Evolutionary conservation across 2,329 filamentous ascomycete genomes (phyloP).

Genomic region (Curvularia verruculosa): DNA sequence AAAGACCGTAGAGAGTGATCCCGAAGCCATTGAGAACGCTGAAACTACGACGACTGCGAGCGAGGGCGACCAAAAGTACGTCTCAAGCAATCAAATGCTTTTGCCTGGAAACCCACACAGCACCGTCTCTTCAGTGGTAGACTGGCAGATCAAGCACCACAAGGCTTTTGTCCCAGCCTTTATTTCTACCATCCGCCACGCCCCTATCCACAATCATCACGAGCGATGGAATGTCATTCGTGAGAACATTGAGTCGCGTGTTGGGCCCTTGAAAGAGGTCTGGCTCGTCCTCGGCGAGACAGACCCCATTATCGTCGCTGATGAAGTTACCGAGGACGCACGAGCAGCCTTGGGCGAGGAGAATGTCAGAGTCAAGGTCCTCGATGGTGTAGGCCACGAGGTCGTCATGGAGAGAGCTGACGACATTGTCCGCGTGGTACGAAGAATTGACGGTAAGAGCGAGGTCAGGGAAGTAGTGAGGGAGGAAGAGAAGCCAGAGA

Average conservation of each 20-base stretch:
- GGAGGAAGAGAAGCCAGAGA: slow-evolving; percentile 6
- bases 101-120: slow-evolving; percentile 59
- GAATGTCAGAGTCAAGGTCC: slow-evolving; percentile 63
- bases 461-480: slow-evolving; percentile 5
- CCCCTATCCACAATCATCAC: slow-evolving; percentile 70
- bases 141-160: slow-evolving; percentile 73
- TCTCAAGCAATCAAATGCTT: slow-evolving; percentile 46
- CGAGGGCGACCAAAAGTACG: slow-evolving; percentile 29
- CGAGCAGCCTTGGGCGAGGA: slow-evolving; percentile 60
- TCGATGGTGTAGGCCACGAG: slow-evolving; percentile 70
- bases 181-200: slow-evolving; percentile 71
- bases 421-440: slow-evolving; percentile 57
- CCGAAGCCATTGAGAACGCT: slow-evolving; percentile 28
- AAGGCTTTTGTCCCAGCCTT: slow-evolving; percentile 72
- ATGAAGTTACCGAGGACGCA: slow-evolving; percentile 69
- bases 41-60: slow-evolving; percentile 18
- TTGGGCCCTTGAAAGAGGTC: slow-evolving; percentile 57
- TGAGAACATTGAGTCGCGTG: slow-evolving; percentile 38
- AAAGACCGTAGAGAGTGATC: slow-evolving; percentile 35
- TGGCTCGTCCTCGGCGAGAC: slow-evolving; percentile 69
- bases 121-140: slow-evolving; percentile 67
- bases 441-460: slow-evolving; percentile 10
- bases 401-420: slow-evolving; percentile 67
- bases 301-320: slow-evolving; percentile 70
- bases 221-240: slow-evolving; percentile 67